Conservation (phyloP, 805 yeast genomes). For the Trichomonascus vanleenenianus region DNA sequence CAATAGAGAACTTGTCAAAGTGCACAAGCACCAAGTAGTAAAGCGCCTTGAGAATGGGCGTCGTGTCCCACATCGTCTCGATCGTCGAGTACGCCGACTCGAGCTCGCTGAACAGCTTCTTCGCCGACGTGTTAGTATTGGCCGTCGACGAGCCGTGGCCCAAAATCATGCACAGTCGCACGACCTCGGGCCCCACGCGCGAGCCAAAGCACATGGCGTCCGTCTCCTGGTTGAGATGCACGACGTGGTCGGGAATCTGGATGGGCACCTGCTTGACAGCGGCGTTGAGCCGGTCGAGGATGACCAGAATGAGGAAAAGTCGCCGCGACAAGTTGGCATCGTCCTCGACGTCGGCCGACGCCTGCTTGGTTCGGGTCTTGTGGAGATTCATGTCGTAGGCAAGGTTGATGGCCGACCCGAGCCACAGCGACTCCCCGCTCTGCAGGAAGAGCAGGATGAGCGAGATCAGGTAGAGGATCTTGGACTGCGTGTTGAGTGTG, state of each 20-base stretch:
- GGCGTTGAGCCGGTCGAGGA: slow-evolving; percentile 25
- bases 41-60: slow-evolving; percentile 19
- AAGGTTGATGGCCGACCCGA: slow-evolving; percentile 31
- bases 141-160: slow-evolving; percentile 6
- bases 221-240: slow-evolving; percentile 14
- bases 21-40: slow-evolving; percentile 10
- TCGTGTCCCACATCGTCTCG: slow-evolving; percentile 20
- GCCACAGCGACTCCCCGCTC: slow-evolving; percentile 26
- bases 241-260: slow-evolving; percentile 18
- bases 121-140: not conserved
- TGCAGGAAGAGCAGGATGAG: slow-evolving; percentile 27
- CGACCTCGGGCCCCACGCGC: slow-evolving; percentile 13
- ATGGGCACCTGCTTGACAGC: slow-evolving; percentile 19
- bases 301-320: slow-evolving; percentile 21
- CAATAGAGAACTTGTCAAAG: slow-evolving; percentile 5
- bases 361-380: not conserved
- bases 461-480: slow-evolving; percentile 27
- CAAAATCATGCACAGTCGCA: slow-evolving; percentile 12
- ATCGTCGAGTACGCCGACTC: slow-evolving; percentile 3
- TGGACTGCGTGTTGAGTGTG: slow-evolving; percentile 14
- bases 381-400: slow-evolving; percentile 18
- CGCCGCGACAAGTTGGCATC: slow-evolving; percentile 19
- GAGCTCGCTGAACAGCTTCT: slow-evolving; percentile 1
- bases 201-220: slow-evolving; percentile 13
- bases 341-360: slow-evolving; percentile 11